Percentiles rank a stretch among this genome's conserved stretches.
Conservation (phyloP, 495 filamentous ascomycete genomes). For the Penicillium verhagenii region DNA sequence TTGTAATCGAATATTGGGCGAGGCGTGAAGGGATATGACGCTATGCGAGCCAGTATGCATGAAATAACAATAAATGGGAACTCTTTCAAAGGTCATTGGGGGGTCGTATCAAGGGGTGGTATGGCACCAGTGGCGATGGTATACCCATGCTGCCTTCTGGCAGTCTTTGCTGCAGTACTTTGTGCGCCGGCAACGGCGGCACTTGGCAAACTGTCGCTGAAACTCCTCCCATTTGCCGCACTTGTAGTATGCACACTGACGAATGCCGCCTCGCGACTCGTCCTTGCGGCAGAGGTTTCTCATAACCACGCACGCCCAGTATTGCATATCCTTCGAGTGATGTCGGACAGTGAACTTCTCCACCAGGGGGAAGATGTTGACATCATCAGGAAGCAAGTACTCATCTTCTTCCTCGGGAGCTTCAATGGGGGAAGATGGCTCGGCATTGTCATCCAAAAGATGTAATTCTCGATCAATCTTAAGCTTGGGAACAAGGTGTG, state of each 20-base stretch:
- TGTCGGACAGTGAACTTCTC: slow-evolving; percentile 97
- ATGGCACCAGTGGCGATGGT: slow-evolving; percentile 93
- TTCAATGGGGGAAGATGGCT: slow-evolving; percentile 42
- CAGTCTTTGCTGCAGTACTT: slow-evolving; percentile 99
- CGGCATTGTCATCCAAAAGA: slow-evolving; percentile 67
- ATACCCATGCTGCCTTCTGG: slow-evolving; percentile 98
- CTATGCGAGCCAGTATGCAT: slow-evolving; percentile 50
- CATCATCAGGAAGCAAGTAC: slow-evolving; percentile 87
- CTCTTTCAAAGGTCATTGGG: slow-evolving; percentile 26
- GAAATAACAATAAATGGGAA: slow-evolving; percentile 33
- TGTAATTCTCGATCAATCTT: slow-evolving; percentile 84
- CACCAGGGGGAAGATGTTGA: slow-evolving; percentile 96
- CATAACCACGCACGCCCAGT: slow-evolving; percentile 99
- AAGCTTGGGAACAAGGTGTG: slow-evolving; percentile 88
- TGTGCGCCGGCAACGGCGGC: slow-evolving; percentile 90
- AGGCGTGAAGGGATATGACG: slow-evolving; percentile 36
- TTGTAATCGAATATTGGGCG: slow-evolving; percentile 25
- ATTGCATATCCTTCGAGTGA: slow-evolving; percentile 95
- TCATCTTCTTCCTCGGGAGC: slow-evolving; percentile 74
- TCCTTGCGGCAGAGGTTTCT: slow-evolving; percentile 97
- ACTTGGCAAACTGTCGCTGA: slow-evolving; percentile 96
- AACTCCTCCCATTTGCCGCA: slow-evolving; percentile 98
- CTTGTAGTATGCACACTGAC: slow-evolving; percentile 95
- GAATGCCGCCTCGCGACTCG: slow-evolving; percentile 86
- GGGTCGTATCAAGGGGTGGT: slow-evolving; percentile 59